A percentile compares a stretch with the other conserved stretches of the same genome.
Evolutionary conservation across 139 green algal species (phyloP).

Genomic region (Picochlorum sp.): DNA sequence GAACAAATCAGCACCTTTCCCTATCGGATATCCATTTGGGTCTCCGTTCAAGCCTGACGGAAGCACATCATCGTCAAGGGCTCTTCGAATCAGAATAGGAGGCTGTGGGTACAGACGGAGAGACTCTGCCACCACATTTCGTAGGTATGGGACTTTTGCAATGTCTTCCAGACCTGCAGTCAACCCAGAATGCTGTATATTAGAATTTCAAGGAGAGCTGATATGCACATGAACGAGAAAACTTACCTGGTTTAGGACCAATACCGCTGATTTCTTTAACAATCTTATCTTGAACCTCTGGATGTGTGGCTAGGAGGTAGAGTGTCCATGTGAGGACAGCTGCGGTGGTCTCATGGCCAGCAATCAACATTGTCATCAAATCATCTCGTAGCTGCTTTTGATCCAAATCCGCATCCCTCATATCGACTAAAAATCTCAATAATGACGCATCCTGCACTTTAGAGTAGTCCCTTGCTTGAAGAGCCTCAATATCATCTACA

Average conservation of each 20-base stretch:
- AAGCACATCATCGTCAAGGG: slow-evolving; percentile 71
- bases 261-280: slow-evolving; percentile 64
- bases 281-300: slow-evolving; percentile 48
- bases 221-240: background rate
- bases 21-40: slow-evolving; percentile 72
- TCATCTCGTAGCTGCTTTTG: slow-evolving; percentile 93
- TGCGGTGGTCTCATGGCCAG: slow-evolving; percentile 92
- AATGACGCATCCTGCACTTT: slow-evolving; percentile 86
- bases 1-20: slow-evolving; percentile 93
- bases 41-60: slow-evolving; percentile 52
- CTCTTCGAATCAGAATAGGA: slow-evolving; percentile 75
- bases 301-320: slow-evolving; percentile 59
- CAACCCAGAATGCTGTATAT: background rate
- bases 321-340: slow-evolving; percentile 84
- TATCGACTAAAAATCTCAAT: slow-evolving; percentile 96
- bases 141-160: slow-evolving; percentile 50
- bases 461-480: slow-evolving; percentile 77
- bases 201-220: slow-evolving; percentile 18
- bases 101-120: slow-evolving; percentile 93
- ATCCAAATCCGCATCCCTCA: slow-evolving; percentile 80
- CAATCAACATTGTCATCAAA: slow-evolving; percentile 93
- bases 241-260: slow-evolving; percentile 29
- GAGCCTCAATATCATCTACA: slow-evolving; percentile 65
- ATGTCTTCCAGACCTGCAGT: slow-evolving; percentile 51
- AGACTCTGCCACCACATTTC: slow-evolving; percentile 68